Evolutionary conservation across 1,284 basidiomycete species (phyloP).

Genomic region (Boletellus deceptivus): DNA sequence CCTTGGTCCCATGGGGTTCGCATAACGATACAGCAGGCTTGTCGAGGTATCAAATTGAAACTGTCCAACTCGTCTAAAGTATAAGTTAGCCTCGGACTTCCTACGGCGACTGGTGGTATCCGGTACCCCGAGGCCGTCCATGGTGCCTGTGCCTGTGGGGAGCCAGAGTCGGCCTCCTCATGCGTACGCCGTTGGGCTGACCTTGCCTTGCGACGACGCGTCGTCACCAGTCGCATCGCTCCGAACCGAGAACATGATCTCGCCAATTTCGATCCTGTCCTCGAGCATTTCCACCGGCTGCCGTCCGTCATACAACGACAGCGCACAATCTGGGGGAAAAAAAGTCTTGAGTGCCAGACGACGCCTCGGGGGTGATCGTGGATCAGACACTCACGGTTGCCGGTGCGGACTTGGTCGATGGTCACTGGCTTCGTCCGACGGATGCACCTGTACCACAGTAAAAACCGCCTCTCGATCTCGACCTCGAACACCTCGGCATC

Average conservation of each 20-base stretch:
- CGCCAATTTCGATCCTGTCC: constrained; percentile 17
- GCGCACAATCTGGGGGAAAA: constrained; percentile 19
- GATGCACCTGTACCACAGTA: constrained; percentile 25
- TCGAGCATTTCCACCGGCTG: constrained; percentile 10
- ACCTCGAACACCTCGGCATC: constrained; percentile 20
- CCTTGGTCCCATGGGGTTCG: background rate
- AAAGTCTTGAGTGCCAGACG: background rate
- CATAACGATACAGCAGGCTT: constrained; percentile 7
- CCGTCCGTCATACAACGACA: constrained; percentile 23
- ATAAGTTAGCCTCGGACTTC: background rate
- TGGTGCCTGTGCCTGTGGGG: background rate
- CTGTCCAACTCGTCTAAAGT: background rate
- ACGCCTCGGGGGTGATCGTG: background rate
- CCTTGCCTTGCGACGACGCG: background rate
- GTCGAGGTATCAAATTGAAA: background rate
- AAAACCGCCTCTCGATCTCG: constrained; percentile 17
- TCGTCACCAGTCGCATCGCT: background rate
- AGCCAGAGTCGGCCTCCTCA: background rate
- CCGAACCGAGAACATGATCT: constrained; percentile 21
- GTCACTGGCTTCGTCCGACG: constrained; percentile 21
- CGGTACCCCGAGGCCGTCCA: background rate
- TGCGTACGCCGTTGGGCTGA: background rate
- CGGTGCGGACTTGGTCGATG: constrained; percentile 22
- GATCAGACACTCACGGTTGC: constrained; percentile 11
- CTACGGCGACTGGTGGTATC: background rate